Evolutionary conservation across 805 yeast genomes (phyloP).

Genomic region (Wickerhamomyces xylosicus): DNA sequence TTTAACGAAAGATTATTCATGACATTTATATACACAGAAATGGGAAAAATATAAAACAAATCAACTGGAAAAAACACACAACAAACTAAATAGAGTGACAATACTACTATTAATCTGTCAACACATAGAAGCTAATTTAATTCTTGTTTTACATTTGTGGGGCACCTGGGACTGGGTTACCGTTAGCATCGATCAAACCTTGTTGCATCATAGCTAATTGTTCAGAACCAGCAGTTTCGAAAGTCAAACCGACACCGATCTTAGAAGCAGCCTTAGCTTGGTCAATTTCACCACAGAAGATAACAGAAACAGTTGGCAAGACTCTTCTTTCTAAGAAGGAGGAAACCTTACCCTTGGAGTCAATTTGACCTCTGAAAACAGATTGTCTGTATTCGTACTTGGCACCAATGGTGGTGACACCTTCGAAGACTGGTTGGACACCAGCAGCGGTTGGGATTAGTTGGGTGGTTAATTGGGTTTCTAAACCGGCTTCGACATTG

Average conservation of each 20-base stretch:
- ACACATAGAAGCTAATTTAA: no score
- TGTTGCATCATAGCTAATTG: slow-evolving; percentile 87
- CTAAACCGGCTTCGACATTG: slow-evolving; percentile 91
- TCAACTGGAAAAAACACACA: no score
- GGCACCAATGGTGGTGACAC: slow-evolving; percentile 89
- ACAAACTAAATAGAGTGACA: no score
- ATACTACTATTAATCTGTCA: no score
- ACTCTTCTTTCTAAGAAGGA: slow-evolving; percentile 90
- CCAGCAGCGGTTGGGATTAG: slow-evolving; percentile 63
- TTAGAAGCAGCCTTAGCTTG: slow-evolving; percentile 71
- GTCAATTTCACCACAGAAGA: slow-evolving; percentile 89
- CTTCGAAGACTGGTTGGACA: slow-evolving; percentile 78
- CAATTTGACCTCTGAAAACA: slow-evolving; percentile 90
- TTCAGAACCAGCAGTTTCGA: slow-evolving; percentile 92
- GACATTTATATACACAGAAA: no score
- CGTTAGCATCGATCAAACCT: slow-evolving; percentile 73
- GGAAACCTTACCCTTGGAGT: slow-evolving; percentile 82
- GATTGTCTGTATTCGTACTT: slow-evolving; percentile 97
- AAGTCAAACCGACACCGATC: slow-evolving; percentile 90
- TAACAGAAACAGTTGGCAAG: slow-evolving; percentile 79
- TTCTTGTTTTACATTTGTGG: slow-evolving; percentile 35
- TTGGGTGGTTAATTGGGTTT: slow-evolving; percentile 71
- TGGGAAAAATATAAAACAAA: no score
- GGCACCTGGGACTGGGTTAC: slow-evolving; percentile 79
- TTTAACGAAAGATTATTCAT: no score